Evolutionary conservation across 768 basidiomycete genomes (phyloP).

Genomic region (Gautieria morchelliformis): DNA sequence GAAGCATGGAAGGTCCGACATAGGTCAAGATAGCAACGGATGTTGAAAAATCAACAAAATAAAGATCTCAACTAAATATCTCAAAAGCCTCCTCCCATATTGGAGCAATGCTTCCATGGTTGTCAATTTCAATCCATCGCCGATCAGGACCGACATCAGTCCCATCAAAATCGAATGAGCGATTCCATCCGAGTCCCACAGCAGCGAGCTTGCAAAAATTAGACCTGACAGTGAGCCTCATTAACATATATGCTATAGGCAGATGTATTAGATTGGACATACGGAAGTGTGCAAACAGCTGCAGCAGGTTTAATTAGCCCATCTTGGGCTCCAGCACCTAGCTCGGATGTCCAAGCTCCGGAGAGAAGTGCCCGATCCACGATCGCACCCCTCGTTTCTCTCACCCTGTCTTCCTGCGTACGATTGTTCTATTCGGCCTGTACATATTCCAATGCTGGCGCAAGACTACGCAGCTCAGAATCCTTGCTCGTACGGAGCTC

Average conservation of each 20-base stretch:
- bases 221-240: constrained; percentile 32
- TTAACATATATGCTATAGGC: background rate
- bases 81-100: constrained; percentile 50
- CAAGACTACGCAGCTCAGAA: constrained; percentile 35
- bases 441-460: constrained; percentile 43
- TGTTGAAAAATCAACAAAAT: no score
- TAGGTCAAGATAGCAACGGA: no score
- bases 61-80: constrained; percentile 23
- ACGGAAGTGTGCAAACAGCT: constrained; percentile 52
- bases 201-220: constrained; percentile 51
- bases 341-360: constrained; percentile 42
- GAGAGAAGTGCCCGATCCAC: constrained; percentile 60
- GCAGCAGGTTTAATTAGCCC: constrained; percentile 34
- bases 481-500: constrained; percentile 35
- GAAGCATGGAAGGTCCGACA: no score
- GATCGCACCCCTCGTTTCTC: constrained; percentile 53
- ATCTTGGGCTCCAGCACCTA: constrained; percentile 10
- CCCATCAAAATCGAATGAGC: constrained; percentile 45
- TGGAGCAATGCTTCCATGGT: constrained; percentile 43
- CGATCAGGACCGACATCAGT: constrained; percentile 34
- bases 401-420: constrained; percentile 30
- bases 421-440: constrained; percentile 42
- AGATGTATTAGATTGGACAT: constrained; percentile 11
- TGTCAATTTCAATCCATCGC: constrained; percentile 64
- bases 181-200: constrained; percentile 53